Conservation (phyloP, 2,329 filamentous ascomycete species). For the Macrophomina tecta region DNA sequence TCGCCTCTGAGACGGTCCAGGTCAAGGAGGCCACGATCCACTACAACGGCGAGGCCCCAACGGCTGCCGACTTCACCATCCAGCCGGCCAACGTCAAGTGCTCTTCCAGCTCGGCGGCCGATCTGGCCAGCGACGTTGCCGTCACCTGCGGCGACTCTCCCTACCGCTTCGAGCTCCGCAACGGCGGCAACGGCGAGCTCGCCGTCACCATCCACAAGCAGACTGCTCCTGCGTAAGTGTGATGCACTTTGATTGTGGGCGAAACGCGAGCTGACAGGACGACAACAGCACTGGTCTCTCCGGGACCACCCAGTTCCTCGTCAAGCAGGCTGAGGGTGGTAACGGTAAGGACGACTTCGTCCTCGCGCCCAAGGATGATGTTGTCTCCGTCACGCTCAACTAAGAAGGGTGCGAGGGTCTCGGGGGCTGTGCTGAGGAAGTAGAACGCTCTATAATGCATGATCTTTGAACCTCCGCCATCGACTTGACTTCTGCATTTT, state of each 20-base stretch:
- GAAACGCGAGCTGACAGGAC: neutral
- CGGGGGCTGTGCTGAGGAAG: neutral
- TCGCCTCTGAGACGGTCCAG: conserved; percentile 6
- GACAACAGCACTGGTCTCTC: neutral
- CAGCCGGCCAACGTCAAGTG: conserved; percentile 17
- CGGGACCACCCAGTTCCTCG: neutral
- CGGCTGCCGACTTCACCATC: neutral
- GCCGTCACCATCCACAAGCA: conserved; percentile 16
- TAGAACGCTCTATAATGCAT: neutral
- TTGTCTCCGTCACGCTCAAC: conserved; percentile 5
- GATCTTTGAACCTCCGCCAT: neutral
- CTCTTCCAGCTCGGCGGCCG: neutral
- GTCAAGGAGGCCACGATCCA: conserved; percentile 17
- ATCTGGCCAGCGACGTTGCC: neutral
- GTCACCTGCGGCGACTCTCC: conserved; percentile 1
- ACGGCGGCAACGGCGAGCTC: conserved; percentile 12
- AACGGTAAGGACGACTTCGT: conserved; percentile 1
- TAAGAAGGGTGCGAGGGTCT: neutral
- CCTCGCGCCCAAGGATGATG: neutral
- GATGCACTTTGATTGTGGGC: neutral
- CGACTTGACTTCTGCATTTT: neutral
- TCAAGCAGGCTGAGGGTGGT: conserved; percentile 1
- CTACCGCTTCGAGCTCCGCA: conserved; percentile 11
- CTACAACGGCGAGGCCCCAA: neutral
- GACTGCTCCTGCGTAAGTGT: conserved; percentile 9